These are phyloP conservation scores for Vigna reflexopilosa DNA, from an alignment of 306 rosid genomes.

Conservation along the genomic window DNA sequence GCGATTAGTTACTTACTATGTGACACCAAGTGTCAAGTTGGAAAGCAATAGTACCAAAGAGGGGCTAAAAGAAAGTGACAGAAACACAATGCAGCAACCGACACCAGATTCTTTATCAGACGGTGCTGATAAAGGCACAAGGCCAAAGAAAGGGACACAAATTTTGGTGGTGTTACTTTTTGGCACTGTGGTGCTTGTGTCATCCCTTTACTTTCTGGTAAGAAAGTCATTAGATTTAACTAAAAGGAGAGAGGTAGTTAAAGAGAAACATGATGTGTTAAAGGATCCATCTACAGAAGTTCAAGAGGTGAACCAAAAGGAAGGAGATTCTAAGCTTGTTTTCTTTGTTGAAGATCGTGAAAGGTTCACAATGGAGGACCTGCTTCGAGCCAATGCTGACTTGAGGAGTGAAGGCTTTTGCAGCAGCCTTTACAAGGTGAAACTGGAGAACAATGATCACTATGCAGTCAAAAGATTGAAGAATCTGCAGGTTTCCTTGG, in stretches of 20 bases:
- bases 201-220: conserved; percentile 43
- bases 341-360: conserved; percentile 72
- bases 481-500: conserved; percentile 65
- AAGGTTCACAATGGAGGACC: conserved; percentile 69
- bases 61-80: conserved; percentile 9
- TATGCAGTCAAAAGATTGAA: conserved; percentile 81
- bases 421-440: conserved; percentile 74
- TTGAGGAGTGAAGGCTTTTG: conserved; percentile 61
- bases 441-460: conserved; percentile 53
- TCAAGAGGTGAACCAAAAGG: conserved; percentile 41
- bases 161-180: conserved; percentile 2
- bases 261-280: conserved; percentile 40
- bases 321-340: conserved; percentile 57
- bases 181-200: conserved; percentile 46
- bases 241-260: conserved; percentile 29
- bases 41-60: background rate
- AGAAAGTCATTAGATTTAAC: conserved; percentile 42
- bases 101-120: conserved; percentile 20
- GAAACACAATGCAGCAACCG: background rate
- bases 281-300: conserved; percentile 27
- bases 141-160: background rate
- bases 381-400: conserved; percentile 68
- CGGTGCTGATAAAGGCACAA: background rate
- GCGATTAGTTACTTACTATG: background rate
- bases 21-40: conserved; percentile 26